A percentile compares a stretch with the other conserved stretches of the same genome.
phyloP scores from a whole-genome alignment of 1,139 yeast genomes.

The Yamadazyma friedrichii region DNA sequence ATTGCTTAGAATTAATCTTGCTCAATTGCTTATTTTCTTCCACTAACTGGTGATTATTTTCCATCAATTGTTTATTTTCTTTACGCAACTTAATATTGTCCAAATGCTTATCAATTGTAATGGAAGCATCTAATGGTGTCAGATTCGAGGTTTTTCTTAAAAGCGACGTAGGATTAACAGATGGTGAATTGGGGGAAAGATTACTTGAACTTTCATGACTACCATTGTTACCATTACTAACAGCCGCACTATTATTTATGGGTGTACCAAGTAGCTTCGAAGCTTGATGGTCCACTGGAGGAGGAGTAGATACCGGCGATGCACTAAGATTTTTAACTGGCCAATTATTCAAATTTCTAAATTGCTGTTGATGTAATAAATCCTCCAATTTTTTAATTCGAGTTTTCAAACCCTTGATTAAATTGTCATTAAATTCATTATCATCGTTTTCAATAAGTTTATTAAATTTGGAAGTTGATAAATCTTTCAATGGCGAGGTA shows the following conservation, averaged over 20 bases:
- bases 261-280: neutral
- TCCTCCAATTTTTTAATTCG: slow-evolving; percentile 66
- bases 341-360: slow-evolving; percentile 58
- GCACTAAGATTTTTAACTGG: slow-evolving; percentile 33
- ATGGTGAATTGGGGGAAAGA: slow-evolving; percentile 1
- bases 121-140: slow-evolving; percentile 32
- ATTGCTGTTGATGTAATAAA: slow-evolving; percentile 64
- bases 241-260: neutral
- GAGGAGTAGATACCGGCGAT: slow-evolving; percentile 3
- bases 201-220: neutral
- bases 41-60: slow-evolving; percentile 2
- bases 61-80: slow-evolving; percentile 24
- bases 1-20: slow-evolving; percentile 9
- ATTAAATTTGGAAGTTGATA: slow-evolving; percentile 14
- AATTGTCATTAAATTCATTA: slow-evolving; percentile 33
- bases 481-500: slow-evolving; percentile 25
- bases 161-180: slow-evolving; percentile 14
- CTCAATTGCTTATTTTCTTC: slow-evolving; percentile 23
- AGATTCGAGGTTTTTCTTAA: slow-evolving; percentile 12
- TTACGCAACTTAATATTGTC: slow-evolving; percentile 40
- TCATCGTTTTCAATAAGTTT: slow-evolving; percentile 21
- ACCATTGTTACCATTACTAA: neutral
- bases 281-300: neutral
- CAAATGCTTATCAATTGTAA: slow-evolving; percentile 42
- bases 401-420: slow-evolving; percentile 55